Percentiles rank a stretch among this genome's conserved stretches.
Evolutionary conservation across 352 stramenopile species (phyloP).

Genomic region (Phytopythium litorale): DNA sequence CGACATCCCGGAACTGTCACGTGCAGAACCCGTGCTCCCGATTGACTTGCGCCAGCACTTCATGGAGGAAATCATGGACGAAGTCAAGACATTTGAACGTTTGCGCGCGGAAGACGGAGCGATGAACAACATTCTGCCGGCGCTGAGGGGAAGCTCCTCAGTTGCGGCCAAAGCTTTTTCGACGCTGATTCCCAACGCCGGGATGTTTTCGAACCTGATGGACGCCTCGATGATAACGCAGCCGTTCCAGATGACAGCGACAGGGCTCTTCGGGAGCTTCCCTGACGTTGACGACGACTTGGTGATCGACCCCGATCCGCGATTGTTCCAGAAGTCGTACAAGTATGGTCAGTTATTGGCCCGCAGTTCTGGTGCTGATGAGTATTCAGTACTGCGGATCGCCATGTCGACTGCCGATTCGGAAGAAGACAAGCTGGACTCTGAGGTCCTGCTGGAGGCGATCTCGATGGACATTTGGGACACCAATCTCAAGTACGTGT

Average conservation of each 20-base stretch:
- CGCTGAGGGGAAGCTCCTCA: conserved; percentile 52
- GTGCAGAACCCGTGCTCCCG: conserved; percentile 37
- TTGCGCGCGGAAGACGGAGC: conserved; percentile 32
- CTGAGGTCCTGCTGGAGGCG: conserved; percentile 79
- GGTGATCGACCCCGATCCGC: conserved; percentile 59
- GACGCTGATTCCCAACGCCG: conserved; percentile 62
- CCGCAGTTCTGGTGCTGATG: conserved; percentile 25
- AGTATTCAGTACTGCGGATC: conserved; percentile 72
- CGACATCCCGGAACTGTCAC: conserved; percentile 53
- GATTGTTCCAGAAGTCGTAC: conserved; percentile 27
- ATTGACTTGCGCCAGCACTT: conserved; percentile 49
- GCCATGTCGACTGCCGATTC: conserved; percentile 71
- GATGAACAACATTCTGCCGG: conserved; percentile 57
- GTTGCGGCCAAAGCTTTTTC: conserved; percentile 72
- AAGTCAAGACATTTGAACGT: conserved; percentile 53
- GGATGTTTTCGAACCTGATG: conserved; percentile 73
- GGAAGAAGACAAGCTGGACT: conserved; percentile 55
- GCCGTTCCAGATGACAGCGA: conserved; percentile 31
- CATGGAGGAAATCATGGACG: conserved; percentile 59
- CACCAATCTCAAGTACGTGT: conserved; percentile 79
- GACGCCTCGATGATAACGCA: conserved; percentile 58
- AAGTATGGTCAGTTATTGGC: conserved; percentile 26
- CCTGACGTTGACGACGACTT: conserved; percentile 49
- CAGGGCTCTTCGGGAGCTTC: conserved; percentile 55
- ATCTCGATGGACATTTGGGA: conserved; percentile 88